Evolutionary conservation across 345 rosid species (phyloP).

Genomic region (Eucalyptus shirleyi): DNA sequence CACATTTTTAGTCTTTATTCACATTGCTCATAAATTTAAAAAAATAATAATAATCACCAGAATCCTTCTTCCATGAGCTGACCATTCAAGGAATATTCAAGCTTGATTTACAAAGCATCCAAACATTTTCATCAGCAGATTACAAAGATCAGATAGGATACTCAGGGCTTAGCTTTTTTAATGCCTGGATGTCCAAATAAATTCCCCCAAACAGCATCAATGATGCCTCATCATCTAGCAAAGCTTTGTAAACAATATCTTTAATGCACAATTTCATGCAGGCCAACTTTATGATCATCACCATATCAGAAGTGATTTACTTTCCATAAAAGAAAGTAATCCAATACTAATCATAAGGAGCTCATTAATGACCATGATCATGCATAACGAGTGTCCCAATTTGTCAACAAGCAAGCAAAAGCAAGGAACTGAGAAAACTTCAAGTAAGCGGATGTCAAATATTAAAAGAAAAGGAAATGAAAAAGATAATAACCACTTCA

Average conservation of each 20-base stretch:
- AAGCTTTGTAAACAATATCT: not conserved
- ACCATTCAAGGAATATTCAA: not conserved
- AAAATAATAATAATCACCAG: not conserved
- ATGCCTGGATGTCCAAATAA: not conserved
- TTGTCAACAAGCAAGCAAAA: not conserved
- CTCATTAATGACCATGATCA: not conserved
- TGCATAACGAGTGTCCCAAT: not conserved
- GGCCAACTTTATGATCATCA: not conserved
- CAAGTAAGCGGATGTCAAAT: not conserved
- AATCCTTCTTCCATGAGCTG: not conserved
- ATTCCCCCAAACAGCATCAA: not conserved
- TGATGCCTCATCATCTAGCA: not conserved
- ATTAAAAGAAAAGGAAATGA: not conserved
- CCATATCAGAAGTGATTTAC: not conserved
- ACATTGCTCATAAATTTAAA: not conserved
- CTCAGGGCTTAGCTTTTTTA: not conserved
- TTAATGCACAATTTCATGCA: not conserved
- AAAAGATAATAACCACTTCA: not conserved
- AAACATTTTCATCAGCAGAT: not conserved
- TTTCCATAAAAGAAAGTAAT: not conserved
- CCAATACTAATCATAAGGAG: not conserved
- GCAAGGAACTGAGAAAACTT: not conserved
- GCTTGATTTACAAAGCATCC: not conserved
- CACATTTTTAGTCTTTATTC: not conserved
- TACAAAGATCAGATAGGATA: not conserved